Evolutionary conservation across 176 grass and related monocot genomes (phyloP).

Genomic region (Calamus simplicifolius): DNA sequence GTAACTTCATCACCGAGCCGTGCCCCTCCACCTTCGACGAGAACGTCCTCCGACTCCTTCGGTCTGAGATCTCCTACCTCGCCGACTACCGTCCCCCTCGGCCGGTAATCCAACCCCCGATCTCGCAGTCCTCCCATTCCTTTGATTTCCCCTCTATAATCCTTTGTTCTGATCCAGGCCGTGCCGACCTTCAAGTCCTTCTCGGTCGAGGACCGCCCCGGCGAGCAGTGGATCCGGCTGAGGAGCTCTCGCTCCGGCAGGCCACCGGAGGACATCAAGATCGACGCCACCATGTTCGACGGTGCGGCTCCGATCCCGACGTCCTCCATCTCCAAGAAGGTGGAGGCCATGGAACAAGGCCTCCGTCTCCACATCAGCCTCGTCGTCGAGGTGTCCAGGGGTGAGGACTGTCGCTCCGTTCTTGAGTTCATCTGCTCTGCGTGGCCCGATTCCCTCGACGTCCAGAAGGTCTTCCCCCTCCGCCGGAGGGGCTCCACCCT

Average conservation of each 20-base stretch:
- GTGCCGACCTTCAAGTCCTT: constrained; percentile 20
- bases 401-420: constrained; percentile 22
- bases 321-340: constrained; percentile 38
- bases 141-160: neutral
- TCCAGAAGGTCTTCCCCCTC: constrained; percentile 56
- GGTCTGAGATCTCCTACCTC: constrained; percentile 52
- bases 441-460: constrained; percentile 56
- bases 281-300: constrained; percentile 90
- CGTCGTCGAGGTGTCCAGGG: constrained; percentile 59
- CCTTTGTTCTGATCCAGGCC: neutral
- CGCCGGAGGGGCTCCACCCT: constrained; percentile 3
- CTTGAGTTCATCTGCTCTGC: constrained; percentile 78
- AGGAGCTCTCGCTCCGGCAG: constrained; percentile 10
- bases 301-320: constrained; percentile 38
- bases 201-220: constrained; percentile 40
- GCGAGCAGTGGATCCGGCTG: constrained; percentile 78
- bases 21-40: constrained; percentile 52
- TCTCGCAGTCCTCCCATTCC: no score
- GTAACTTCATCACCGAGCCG: constrained; percentile 51
- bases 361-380: constrained; percentile 80
- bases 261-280: constrained; percentile 51
- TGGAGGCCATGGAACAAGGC: constrained; percentile 47
- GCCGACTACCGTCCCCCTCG: constrained; percentile 11
- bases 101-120: neutral
- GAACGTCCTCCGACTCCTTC: constrained; percentile 63